These are phyloP conservation scores for Colletotrichum kahawae DNA, from an alignment of 2,329 filamentous ascomycete species.

Conservation along the genomic window DNA sequence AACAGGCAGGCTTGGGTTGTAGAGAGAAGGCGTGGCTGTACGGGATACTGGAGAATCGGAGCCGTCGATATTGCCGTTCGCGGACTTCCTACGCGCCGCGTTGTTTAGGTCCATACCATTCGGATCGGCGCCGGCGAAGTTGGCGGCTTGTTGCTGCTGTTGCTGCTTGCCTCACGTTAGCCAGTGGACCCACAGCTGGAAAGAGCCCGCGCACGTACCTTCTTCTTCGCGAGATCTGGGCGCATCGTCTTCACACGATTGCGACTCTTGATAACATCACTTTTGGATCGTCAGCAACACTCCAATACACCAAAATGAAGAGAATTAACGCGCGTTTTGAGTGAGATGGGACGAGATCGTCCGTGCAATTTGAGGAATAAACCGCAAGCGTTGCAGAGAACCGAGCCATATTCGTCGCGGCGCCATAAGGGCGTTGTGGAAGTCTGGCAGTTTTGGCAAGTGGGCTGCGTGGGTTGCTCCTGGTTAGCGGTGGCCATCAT, in stretches of 20 bases:
- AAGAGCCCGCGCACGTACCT: slow-evolving; percentile 59
- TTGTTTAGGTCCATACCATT: slow-evolving; percentile 64
- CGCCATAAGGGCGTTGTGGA: slow-evolving; percentile 97
- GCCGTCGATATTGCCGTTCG: slow-evolving; percentile 75
- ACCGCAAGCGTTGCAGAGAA: slow-evolving; percentile 98
- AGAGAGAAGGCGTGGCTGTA: slow-evolving; percentile 78
- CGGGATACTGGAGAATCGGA: slow-evolving; percentile 81
- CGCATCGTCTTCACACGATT: slow-evolving; percentile 93
- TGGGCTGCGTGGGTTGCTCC: slow-evolving; percentile 76
- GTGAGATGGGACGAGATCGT: no score
- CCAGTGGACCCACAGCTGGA: neutral
- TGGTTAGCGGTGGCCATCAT: slow-evolving; percentile 61
- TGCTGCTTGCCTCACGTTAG: slow-evolving; percentile 33
- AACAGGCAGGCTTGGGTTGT: slow-evolving; percentile 75
- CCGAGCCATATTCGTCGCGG: slow-evolving; percentile 91
- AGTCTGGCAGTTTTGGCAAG: slow-evolving; percentile 95
- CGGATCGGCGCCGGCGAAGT: slow-evolving; percentile 46
- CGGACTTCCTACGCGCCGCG: slow-evolving; percentile 67
- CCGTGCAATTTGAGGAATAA: slow-evolving; percentile 97
- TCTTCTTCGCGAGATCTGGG: slow-evolving; percentile 81
- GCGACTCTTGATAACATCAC: slow-evolving; percentile 97
- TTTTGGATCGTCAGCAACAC: no score
- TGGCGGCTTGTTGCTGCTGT: slow-evolving; percentile 41
- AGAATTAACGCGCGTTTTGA: no score
- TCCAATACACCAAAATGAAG: no score